A percentile compares a stretch with the other conserved stretches of the same genome.
Evolutionary conservation across 768 basidiomycete genomes (phyloP).

Genomic region (Lentinula raphanica): DNA sequence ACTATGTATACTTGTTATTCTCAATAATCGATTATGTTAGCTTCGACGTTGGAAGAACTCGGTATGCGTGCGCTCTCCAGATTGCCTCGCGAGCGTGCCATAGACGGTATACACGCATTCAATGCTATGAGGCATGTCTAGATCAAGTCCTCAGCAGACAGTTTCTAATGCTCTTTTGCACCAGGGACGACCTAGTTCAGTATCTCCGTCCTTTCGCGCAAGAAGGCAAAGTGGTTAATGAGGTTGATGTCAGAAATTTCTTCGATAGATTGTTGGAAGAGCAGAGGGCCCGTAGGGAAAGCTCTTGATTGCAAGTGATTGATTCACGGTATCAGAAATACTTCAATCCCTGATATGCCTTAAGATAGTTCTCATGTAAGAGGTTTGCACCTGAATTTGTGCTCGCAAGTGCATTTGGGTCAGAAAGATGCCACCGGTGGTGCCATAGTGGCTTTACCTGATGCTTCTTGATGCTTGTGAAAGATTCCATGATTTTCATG

Average conservation of each 20-base stretch:
- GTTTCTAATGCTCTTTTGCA: conserved; percentile 3
- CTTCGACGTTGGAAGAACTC: conserved; percentile 75
- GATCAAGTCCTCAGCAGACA: conserved; percentile 1
- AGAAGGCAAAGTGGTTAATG: conserved; percentile 68
- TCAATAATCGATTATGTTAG: conserved; percentile 28
- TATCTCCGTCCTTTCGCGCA: conserved; percentile 79
- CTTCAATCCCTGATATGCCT: background rate
- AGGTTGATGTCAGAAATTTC: conserved; percentile 63
- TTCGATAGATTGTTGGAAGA: conserved; percentile 50
- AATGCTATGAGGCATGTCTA: conserved; percentile 73
- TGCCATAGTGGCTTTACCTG: too few species aligned
- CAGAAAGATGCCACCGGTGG: too few species aligned
- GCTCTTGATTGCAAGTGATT: background rate
- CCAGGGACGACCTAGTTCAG: conserved; percentile 63
- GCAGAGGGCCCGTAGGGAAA: background rate
- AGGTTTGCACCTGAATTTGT: too few species aligned
- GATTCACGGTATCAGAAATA: background rate
- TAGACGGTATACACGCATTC: conserved; percentile 82
- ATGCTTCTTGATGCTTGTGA: too few species aligned
- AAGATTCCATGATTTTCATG: too few species aligned
- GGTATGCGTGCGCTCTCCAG: conserved; percentile 73
- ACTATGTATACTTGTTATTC: background rate
- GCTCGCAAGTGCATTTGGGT: too few species aligned
- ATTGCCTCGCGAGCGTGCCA: conserved; percentile 73
- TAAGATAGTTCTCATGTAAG: background rate